These are phyloP conservation scores for Kondoa subrosea DNA, from an alignment of 768 basidiomycete species.

Conservation along the genomic window DNA sequence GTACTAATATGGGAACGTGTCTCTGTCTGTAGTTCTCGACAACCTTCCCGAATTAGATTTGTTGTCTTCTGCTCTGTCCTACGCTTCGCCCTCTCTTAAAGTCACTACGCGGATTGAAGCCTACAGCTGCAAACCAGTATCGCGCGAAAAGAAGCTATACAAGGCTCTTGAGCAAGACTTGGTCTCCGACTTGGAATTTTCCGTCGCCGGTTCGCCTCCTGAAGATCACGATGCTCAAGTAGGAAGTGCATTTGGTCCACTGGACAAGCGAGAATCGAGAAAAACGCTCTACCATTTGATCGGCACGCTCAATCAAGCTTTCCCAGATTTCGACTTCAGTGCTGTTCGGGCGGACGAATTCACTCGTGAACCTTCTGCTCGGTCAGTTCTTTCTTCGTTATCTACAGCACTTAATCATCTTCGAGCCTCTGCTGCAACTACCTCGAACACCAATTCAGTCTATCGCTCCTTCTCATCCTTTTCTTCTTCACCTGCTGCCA, in stretches of 20 bases:
- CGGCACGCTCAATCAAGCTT: constrained; percentile 88
- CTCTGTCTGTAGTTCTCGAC: constrained; percentile 19
- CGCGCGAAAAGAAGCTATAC: constrained; percentile 91
- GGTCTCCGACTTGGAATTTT: constrained; percentile 51
- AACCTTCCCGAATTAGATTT: constrained; percentile 27
- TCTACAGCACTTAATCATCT: constrained; percentile 66
- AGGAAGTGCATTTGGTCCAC: constrained; percentile 66
- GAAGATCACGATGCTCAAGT: constrained; percentile 55
- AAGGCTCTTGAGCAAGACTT: constrained; percentile 78
- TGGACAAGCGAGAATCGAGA: constrained; percentile 61
- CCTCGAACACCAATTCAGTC: constrained; percentile 7
- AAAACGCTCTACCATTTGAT: constrained; percentile 94
- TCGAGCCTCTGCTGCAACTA: constrained; percentile 5
- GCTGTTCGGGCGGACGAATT: constrained; percentile 81
- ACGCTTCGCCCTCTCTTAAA: constrained; percentile 18
- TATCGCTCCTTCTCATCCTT: constrained; percentile 66
- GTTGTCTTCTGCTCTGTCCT: constrained; percentile 25
- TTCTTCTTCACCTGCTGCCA: constrained; percentile 45
- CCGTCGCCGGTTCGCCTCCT: constrained; percentile 49
- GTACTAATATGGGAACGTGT: neutral
- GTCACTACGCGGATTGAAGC: constrained; percentile 39
- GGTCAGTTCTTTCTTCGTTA: constrained; percentile 59
- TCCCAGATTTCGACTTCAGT: constrained; percentile 94
- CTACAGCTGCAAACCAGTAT: constrained; percentile 94
- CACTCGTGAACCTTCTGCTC: constrained; percentile 49